Base-by-base conservation (phyloP, 805 yeast species). In the Candida coquimbonensis region DNA sequence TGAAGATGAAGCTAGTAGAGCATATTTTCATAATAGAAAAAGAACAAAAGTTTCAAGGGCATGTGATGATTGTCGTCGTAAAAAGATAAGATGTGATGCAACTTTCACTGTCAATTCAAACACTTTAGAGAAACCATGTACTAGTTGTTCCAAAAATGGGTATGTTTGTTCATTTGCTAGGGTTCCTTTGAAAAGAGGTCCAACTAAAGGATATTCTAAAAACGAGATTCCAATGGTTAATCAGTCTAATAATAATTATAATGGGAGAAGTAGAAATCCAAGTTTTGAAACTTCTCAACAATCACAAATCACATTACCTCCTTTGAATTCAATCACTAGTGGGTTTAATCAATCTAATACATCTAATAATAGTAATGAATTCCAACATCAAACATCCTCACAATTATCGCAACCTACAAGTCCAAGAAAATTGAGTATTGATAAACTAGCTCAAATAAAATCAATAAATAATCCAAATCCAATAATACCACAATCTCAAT, bases 21-120 rank as follows among this genome's bases (percentile, higher is more conserved):
- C 26, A 26, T 29, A 11, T 13, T 29, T 29, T 16, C 48, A 45
- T 24, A 53, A 57, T 31, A 70, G 85, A 42, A 82, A 83, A 56
- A 56, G 90, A 46, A 73, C 83, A 9, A 85, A 85, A 59, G 88
- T 84, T 0, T 82, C 89, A 1, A 63, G 95, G 44, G 93, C 91
- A 2, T 85, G 95, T 60, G 95, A 85, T 60, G 80, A 82, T 40
- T 85, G 93, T 61, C 72, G 93, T 34, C 70, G 84, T 39, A 83
- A 83, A 61, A 85, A 85, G 59, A 73, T 84, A 21, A 71, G 78
- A 45, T 85, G 95, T 64, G 80, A 84, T 59, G 87, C 85, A 21
- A 72, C 72, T 25, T 72, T 74, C 47, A 69, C 69, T 43, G 40
- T 64, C 11, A 63, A 70, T 6, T 68, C 75, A 17, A 74, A 66